Evolutionary conservation across 495 filamentous ascomycete species (phyloP).

Genomic region (Xylaria bambusicola): DNA sequence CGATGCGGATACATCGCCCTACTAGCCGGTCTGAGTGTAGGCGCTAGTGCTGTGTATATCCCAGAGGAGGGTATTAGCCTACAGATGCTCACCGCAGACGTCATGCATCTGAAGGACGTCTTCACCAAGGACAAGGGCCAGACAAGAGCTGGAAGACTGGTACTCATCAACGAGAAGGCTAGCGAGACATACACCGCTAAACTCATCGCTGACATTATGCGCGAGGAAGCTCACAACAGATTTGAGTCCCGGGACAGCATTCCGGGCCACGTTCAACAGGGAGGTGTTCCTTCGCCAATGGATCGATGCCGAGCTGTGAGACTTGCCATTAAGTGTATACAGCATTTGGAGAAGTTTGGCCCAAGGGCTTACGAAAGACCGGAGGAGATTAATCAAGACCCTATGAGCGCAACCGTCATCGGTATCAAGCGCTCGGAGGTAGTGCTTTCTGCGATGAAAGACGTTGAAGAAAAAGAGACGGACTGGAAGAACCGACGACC

Average conservation of each 20-base stretch:
- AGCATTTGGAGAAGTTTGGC: slow-evolving; percentile 80
- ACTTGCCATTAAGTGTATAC: slow-evolving; percentile 86
- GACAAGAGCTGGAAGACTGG: slow-evolving; percentile 88
- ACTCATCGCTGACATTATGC: slow-evolving; percentile 92
- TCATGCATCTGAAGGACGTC: slow-evolving; percentile 81
- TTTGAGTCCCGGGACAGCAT: slow-evolving; percentile 95
- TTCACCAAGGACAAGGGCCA: slow-evolving; percentile 88
- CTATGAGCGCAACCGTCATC: slow-evolving; percentile 75
- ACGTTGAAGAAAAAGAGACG: slow-evolving; percentile 79
- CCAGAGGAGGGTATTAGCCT: slow-evolving; percentile 95
- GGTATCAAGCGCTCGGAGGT: slow-evolving; percentile 90
- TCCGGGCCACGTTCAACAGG: slow-evolving; percentile 96
- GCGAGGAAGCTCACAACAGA: slow-evolving; percentile 84
- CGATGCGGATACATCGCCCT: slow-evolving; percentile 93
- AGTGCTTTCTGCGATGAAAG: slow-evolving; percentile 75
- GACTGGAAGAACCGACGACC: slow-evolving; percentile 91
- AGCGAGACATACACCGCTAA: slow-evolving; percentile 88
- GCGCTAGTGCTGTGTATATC: slow-evolving; percentile 94
- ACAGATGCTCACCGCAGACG: slow-evolving; percentile 88
- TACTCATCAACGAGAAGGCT: slow-evolving; percentile 91
- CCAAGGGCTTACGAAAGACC: slow-evolving; percentile 52
- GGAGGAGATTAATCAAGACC: slow-evolving; percentile 69
- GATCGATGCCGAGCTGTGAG: slow-evolving; percentile 91
- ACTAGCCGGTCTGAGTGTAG: slow-evolving; percentile 82
- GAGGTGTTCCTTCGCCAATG: slow-evolving; percentile 91